Conservation (phyloP, 2,329 filamentous ascomycete genomes). For the Diaporthe sp. region DNA sequence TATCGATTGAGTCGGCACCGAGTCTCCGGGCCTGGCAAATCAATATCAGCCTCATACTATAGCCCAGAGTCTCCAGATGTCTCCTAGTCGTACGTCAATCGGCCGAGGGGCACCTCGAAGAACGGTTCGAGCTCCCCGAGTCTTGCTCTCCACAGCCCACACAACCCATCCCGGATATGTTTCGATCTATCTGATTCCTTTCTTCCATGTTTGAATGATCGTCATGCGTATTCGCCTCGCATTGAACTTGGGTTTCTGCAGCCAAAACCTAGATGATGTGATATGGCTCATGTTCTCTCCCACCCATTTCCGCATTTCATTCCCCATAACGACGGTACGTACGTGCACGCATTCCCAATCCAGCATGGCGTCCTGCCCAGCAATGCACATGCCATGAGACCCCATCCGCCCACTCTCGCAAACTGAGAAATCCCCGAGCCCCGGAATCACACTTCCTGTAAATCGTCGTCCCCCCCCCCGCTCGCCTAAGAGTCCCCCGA, state of each 20-base stretch:
- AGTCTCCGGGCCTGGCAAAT: neutral
- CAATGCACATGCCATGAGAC: neutral
- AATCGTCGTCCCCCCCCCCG: neutral
- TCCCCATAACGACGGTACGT: too few species aligned
- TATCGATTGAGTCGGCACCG: neutral
- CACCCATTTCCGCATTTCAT: neutral
- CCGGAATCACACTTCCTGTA: neutral
- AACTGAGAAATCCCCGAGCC: neutral
- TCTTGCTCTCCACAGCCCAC: neutral
- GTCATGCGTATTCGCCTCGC: neutral
- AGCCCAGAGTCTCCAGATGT: too few species aligned
- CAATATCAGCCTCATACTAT: neutral
- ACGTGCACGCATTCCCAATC: neutral
- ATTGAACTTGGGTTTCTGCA: too few species aligned
- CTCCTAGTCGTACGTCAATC: neutral
- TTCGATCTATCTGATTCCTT: neutral
- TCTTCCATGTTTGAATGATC: neutral
- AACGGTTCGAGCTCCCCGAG: neutral
- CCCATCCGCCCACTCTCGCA: neutral
- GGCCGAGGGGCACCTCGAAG: neutral
- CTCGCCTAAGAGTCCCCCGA: neutral
- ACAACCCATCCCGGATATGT: neutral
- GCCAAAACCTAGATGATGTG: neutral
- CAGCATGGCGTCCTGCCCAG: neutral
- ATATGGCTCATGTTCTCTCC: neutral